phyloP scores from a whole-genome alignment of 2,329 filamentous ascomycete species.

The Trichoderma oligosporum region DNA sequence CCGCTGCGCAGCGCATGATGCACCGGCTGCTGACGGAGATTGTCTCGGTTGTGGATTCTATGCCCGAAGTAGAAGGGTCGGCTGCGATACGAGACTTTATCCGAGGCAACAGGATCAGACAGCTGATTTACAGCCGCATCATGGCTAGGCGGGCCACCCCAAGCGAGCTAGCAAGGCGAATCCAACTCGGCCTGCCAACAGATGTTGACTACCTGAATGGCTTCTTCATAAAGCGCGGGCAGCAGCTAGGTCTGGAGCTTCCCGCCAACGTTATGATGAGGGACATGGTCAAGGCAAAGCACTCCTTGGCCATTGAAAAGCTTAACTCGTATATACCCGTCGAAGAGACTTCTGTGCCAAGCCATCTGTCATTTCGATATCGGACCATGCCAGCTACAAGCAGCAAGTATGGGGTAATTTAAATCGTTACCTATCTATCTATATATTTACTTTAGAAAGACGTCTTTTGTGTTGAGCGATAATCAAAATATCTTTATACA shows the following conservation, averaged over 20 bases:
- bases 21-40: conserved; percentile 72
- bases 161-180: conserved; percentile 65
- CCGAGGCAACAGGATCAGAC: conserved; percentile 58
- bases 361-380: conserved; percentile 26
- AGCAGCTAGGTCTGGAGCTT: conserved; percentile 67
- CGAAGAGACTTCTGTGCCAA: conserved; percentile 34
- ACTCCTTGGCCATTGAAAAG: conserved; percentile 34
- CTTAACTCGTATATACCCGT: conserved; percentile 34
- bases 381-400: conserved; percentile 16
- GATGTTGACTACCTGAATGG: conserved; percentile 86
- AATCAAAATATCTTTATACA: too few relatives aligned
- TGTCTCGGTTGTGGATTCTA: conserved; percentile 61
- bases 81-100: conserved; percentile 55
- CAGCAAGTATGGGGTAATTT: too few relatives aligned
- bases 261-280: conserved; percentile 70
- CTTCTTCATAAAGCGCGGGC: conserved; percentile 73
- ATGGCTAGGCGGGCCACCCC: conserved; percentile 44
- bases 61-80: conserved; percentile 69
- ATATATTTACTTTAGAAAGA: too few relatives aligned
- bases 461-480: too few relatives aligned
- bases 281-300: conserved; percentile 69
- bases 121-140: conserved; percentile 46
- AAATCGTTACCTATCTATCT: too few relatives aligned
- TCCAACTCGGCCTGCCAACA: conserved; percentile 58
- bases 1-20: conserved; percentile 61